Conservation (phyloP, 2,329 filamentous ascomycete species). For the Hypoxylon sp. region DNA sequence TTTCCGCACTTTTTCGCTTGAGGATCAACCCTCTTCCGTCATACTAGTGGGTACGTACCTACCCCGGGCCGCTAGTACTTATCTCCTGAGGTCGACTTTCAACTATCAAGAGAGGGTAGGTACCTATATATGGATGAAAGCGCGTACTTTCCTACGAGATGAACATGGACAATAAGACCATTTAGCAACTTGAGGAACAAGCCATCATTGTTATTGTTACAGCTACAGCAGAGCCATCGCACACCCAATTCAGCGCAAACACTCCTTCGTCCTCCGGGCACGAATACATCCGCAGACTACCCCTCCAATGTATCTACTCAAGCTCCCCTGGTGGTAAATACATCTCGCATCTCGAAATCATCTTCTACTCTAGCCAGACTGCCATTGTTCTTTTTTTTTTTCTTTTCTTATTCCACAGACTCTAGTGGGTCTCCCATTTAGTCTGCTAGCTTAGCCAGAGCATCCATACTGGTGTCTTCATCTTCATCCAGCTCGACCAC, state of each 20-base stretch:
- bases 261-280: neutral
- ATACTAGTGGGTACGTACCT: constrained; percentile 7
- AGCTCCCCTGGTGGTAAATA: neutral
- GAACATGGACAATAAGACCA: neutral
- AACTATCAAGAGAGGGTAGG: no score
- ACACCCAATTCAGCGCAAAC: neutral
- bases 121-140: no score
- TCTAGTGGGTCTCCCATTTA: neutral
- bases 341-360: neutral
- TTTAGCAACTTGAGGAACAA: neutral
- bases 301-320: neutral
- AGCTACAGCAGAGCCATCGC: neutral
- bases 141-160: no score
- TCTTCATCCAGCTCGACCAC: constrained; percentile 56
- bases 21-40: constrained; percentile 55
- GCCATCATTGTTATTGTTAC: neutral
- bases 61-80: no score
- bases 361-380: neutral
- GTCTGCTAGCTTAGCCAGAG: constrained; percentile 31
- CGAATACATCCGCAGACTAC: neutral
- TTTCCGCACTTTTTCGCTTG: constrained; percentile 47
- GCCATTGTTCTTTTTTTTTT: neutral
- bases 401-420: neutral
- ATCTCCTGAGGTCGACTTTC: no score
- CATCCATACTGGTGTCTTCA: constrained; percentile 59